A percentile compares a stretch with the other conserved stretches of the same genome.
phyloP scores from a whole-genome alignment of 169 alveolate species.

The Miamiensis avidus region DNA sequence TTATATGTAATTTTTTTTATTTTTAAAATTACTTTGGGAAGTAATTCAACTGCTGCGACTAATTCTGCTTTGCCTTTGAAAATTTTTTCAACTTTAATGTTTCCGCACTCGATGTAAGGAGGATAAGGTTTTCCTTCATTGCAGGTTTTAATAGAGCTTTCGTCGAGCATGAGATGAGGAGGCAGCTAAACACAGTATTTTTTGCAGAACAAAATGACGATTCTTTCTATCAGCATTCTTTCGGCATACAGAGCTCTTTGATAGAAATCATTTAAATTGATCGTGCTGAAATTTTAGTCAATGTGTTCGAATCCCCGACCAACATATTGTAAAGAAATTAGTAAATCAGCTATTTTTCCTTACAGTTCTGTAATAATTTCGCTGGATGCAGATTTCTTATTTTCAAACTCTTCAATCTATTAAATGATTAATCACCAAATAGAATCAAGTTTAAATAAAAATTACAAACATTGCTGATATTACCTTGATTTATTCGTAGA shows the following conservation, averaged over 20 bases:
- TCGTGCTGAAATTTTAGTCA: slow-evolving; percentile 2
- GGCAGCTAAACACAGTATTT: not conserved
- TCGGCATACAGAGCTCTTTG: not conserved
- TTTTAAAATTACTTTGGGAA: slow-evolving; percentile 2
- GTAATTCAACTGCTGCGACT: slow-evolving; percentile 1
- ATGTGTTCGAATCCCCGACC: not conserved
- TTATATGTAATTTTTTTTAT: too few relatives aligned
- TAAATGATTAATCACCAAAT: too few relatives aligned
- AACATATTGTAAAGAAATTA: not conserved
- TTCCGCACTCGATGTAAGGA: not conserved
- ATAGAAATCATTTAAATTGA: not conserved
- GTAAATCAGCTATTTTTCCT: not conserved
- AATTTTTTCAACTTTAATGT: not conserved
- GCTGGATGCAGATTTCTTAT: slow-evolving; percentile 14
- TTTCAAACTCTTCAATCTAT: slow-evolving; percentile 7
- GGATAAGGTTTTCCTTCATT: not conserved
- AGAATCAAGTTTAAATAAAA: too few relatives aligned
- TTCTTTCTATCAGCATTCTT: slow-evolving; percentile 9
- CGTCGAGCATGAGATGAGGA: not conserved
- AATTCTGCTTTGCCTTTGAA: slow-evolving; percentile 16
- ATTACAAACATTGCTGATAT: too few relatives aligned
- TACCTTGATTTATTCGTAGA: not conserved
- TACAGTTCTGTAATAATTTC: slow-evolving; percentile 7
- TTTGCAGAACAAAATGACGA: slow-evolving; percentile 7
- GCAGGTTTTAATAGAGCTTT: slow-evolving; percentile 4